phyloP scores from a whole-genome alignment of 768 basidiomycete genomes.

The Russula vinacea region DNA sequence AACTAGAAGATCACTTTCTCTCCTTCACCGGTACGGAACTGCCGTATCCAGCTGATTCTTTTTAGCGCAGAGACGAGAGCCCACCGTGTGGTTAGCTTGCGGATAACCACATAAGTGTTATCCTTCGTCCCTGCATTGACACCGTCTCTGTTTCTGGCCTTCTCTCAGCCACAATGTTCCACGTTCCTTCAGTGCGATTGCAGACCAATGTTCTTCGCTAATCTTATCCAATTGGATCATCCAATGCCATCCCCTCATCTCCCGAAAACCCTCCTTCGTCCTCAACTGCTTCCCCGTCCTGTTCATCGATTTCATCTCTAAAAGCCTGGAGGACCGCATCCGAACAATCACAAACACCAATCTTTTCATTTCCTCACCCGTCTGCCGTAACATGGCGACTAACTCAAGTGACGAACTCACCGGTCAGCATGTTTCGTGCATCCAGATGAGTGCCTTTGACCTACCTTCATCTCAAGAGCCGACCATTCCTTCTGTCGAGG shows the following conservation, averaged over 20 bases:
- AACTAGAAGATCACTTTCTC: slow-evolving; percentile 17
- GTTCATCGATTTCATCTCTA: slow-evolving; percentile 17
- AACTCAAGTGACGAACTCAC: neutral
- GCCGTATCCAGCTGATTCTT: neutral
- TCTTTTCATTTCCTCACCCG: slow-evolving; percentile 8
- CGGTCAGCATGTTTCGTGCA: neutral
- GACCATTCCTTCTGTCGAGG: neutral
- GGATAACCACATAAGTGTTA: slow-evolving; percentile 10
- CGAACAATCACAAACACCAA: slow-evolving; percentile 7
- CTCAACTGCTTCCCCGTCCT: slow-evolving; percentile 19
- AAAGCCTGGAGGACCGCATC: slow-evolving; percentile 13
- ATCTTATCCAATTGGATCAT: slow-evolving; percentile 5
- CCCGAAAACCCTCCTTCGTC: slow-evolving; percentile 7
- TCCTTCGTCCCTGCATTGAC: slow-evolving; percentile 11
- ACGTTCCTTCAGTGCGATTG: slow-evolving; percentile 7
- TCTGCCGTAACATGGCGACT: neutral
- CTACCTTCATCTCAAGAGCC: neutral
- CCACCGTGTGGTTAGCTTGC: slow-evolving; percentile 9
- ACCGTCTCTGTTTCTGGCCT: slow-evolving; percentile 1
- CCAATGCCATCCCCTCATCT: neutral
- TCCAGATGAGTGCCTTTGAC: neutral
- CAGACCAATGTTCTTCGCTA: slow-evolving; percentile 6
- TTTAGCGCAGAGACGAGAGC: slow-evolving; percentile 11
- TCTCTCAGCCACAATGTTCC: slow-evolving; percentile 15
- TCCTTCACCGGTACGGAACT: slow-evolving; percentile 19